Conservation (phyloP, 768 basidiomycete species). For the Amanita exitialis region DNA sequence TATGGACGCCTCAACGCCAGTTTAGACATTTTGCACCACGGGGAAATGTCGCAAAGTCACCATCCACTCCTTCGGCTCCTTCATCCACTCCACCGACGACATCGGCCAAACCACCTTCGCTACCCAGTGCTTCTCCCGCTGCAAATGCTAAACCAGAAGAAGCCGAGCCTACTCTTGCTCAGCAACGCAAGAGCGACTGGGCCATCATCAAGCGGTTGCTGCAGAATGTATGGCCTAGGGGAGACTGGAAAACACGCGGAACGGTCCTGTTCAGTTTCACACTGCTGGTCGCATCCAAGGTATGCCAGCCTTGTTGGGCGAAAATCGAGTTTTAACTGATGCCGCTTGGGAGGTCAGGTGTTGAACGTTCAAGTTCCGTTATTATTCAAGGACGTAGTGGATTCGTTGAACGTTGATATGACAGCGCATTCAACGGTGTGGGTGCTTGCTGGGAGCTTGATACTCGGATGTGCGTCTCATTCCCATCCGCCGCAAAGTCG, state of each 20-base stretch:
- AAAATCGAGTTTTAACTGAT: not conserved
- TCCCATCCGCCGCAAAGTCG: not conserved
- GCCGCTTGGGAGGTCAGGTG: constrained; percentile 36
- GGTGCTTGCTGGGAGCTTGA: constrained; percentile 82
- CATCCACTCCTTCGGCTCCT: not conserved
- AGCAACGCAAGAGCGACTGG: constrained; percentile 78
- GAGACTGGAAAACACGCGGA: constrained; percentile 72
- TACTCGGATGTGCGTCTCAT: constrained; percentile 69
- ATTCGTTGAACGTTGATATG: constrained; percentile 79
- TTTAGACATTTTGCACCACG: not conserved
- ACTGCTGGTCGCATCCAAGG: constrained; percentile 80
- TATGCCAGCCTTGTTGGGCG: constrained; percentile 21
- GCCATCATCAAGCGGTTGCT: constrained; percentile 73
- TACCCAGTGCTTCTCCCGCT: not conserved
- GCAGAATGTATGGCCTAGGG: constrained; percentile 85
- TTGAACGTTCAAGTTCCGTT: constrained; percentile 98
- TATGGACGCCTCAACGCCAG: not conserved
- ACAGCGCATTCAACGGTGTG: constrained; percentile 71
- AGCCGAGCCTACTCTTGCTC: constrained; percentile 22
- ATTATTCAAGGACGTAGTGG: constrained; percentile 88
- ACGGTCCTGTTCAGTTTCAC: constrained; percentile 78
- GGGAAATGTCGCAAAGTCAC: not conserved
- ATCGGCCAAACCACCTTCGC: not conserved
- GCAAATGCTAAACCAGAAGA: constrained; percentile 1
- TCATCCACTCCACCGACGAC: not conserved